Base-by-base conservation (phyloP, 1,284 basidiomycete genomes). In the Melampsora larici-populina region DNA sequence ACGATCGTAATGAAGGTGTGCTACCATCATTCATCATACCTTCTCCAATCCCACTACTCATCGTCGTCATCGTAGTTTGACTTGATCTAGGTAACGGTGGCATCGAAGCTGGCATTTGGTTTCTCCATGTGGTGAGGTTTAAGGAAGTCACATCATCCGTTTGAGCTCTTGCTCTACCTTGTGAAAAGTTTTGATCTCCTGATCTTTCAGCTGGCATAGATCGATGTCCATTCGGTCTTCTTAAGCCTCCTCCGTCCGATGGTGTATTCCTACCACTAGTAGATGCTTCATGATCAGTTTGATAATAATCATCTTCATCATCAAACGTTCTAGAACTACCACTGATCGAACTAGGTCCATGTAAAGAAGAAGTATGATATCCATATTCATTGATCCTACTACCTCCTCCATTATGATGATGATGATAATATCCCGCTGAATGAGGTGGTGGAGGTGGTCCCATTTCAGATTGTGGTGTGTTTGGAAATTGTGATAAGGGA, bases 1-100 rank as follows among this genome's bases (percentile, higher is more conserved):
- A 82, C 40, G 80, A 81, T 26, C 81, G 79, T 0, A 82, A 72
- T 29, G 79, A 79, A 36, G n/a, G 29, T 9, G 73, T 26, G n/a
- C n/a, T n/a, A n/a, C n/a, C n/a, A n/a, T 48, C 66, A 21, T 36
- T 75, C 36, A n/a, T n/a, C 36, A 36, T 36, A 9, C 36, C 36
- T 36, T 36, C 36, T 36, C 36, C 36, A 15, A 65, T 51, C 43
- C 68, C 73, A n/a, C 49, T 68, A 58, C 49, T 75, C 8, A 65
- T 65, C 21, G 73, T 62, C 15, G 71, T 74, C 63, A 74, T 43
- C 36, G 36, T 36, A 3, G 36, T 36, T 49, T 74, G 71, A 49
- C 71, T 63, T 18, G 71, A 74, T 7, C 73, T 64, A 7, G 73
- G 73, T 40, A 75, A 21, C 5, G 73, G 73, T 6, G 73, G 73